A percentile compares a stretch with the other conserved stretches of the same genome.
Evolutionary conservation across 2,329 filamentous ascomycete species (phyloP).

Genomic region (Trichoderma sp.): DNA sequence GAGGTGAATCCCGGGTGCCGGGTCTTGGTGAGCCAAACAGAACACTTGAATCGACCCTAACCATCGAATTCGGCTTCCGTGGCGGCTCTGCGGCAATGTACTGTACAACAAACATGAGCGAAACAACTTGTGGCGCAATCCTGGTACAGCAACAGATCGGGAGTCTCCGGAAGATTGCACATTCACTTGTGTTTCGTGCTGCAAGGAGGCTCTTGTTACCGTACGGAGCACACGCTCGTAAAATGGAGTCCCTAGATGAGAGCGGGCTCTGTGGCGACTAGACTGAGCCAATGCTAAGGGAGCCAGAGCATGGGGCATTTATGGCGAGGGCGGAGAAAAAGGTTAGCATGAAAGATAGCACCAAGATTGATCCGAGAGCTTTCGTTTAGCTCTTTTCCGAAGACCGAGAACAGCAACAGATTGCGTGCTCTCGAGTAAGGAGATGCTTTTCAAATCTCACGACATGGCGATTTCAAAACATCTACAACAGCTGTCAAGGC

Average conservation of each 20-base stretch:
- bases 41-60: not conserved
- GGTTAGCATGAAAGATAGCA: slow-evolving; percentile 1
- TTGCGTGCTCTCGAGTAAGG: not conserved
- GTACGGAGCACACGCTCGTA: not conserved
- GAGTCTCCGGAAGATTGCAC: slow-evolving; percentile 13
- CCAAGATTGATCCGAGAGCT: not conserved
- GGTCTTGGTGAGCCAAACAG: slow-evolving; percentile 12
- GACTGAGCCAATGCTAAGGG: not conserved
- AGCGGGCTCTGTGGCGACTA: slow-evolving; percentile 5
- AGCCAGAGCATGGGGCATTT: slow-evolving; percentile 1
- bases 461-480: not conserved
- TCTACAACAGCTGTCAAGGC: not conserved
- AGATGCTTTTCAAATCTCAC: not conserved
- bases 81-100: slow-evolving; percentile 11
- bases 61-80: not conserved
- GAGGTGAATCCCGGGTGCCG: slow-evolving; percentile 15
- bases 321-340: slow-evolving; percentile 10
- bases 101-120: not conserved
- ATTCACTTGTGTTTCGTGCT: not conserved
- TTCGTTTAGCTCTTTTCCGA: slow-evolving; percentile 6
- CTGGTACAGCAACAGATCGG: slow-evolving; percentile 1
- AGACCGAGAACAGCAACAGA: not conserved
- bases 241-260: not conserved
- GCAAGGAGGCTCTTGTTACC: not conserved
- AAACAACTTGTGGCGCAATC: not conserved